Evolutionary conservation across 805 yeast genomes (phyloP), one percentile per base, ranked within the genome.

Genomic region (Teunomyces stri): DNA sequence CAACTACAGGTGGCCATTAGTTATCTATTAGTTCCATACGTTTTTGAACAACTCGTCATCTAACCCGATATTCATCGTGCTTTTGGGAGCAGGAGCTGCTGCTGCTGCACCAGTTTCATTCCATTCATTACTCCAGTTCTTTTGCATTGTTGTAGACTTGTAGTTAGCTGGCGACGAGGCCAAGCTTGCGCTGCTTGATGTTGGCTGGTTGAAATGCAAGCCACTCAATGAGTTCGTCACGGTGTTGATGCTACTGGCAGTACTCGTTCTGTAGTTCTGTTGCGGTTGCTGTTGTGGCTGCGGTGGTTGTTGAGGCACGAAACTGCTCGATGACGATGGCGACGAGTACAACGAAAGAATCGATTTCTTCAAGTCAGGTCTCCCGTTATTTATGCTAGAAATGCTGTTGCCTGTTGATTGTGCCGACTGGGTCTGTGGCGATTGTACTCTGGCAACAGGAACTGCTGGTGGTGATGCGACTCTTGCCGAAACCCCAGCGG

Each of bases 341-440:
- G 74, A 79, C 1, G 95, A 81, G 64, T 94, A 94, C 45, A 94
- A 75, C 20, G 97, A 89, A 49, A 94, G 69, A 50, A 94, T 94
- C 1, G 97, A 89, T 68, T 89, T 89, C 62, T 94, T 94, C 65
- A 94, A 76, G 60, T 92, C 97, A 3, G 94, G 92, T 59, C 96
- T 78, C 29, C 64, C 63, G 39, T 50, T 58, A 31, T 25, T 39
- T 22, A 49, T 45, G 34, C 51, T 51, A 16, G 44, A 34, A 43
- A 61, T 50, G 44, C 69, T 64, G 13, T 70, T 69, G 20, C 72
- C 70, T 3, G 72, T 64, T n/a, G 66, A 57, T 46, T 66, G 70
- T 2, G 71, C 65, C 3, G 70, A 62, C 50, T 58, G 65, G 25
- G 48, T 43, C 15, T 50, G 47, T 20, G 45, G 43, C 22, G 50